Base-by-base conservation (phyloP, 495 filamentous ascomycete genomes). In the Podospora pseudocomata region DNA sequence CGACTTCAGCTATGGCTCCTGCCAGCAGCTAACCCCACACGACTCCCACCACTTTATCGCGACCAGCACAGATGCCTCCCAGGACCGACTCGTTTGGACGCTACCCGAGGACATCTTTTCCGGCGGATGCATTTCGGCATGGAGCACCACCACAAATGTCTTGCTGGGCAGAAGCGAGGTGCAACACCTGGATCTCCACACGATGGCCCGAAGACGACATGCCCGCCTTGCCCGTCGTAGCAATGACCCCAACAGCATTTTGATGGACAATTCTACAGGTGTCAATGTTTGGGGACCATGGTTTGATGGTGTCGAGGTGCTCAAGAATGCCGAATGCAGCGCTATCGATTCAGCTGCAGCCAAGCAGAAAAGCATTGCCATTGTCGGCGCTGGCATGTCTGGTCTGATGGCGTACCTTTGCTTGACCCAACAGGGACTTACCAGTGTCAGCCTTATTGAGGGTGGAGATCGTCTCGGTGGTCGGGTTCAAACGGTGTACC, bases 381-480 rank as follows among this genome's bases (percentile, higher is more conserved):
- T 92, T 69, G 75, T 92, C 5, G 89, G 89, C 11, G 88, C 86
- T 44, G 89, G 89, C 27, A 90, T 91, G 86, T 79, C 86, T n/a
- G 89, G 89, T 0, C 74, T 92, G 20, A 88, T 91, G 86, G 78
- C 72, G n/a, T 81, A 80, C 59, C 75, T 81, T 3, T 72, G 77
- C 20, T 73, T 83, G 7, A 76, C 70, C 39, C 77, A 80, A 60
- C 75, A 77, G 19, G 80, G 79, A 34, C 58, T 83, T 60, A 76
- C 67, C 19, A 80, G 80, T 65, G 67, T 81, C 63, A 75, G 60
- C 15, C 79, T 82, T 64, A 75, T 81, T 60, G 81, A 82, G 72
- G 76, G 76, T n/a, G 73, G 71, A 9, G 57, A 80, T 27, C 72
- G 74, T 26, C 73, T 82, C 5, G 75, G 77, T 56, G 82, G 89